Evolutionary conservation across 495 filamentous ascomycete species (phyloP), one percentile per base, ranked within the genome.

Genomic region (Tuber aestivum): DNA sequence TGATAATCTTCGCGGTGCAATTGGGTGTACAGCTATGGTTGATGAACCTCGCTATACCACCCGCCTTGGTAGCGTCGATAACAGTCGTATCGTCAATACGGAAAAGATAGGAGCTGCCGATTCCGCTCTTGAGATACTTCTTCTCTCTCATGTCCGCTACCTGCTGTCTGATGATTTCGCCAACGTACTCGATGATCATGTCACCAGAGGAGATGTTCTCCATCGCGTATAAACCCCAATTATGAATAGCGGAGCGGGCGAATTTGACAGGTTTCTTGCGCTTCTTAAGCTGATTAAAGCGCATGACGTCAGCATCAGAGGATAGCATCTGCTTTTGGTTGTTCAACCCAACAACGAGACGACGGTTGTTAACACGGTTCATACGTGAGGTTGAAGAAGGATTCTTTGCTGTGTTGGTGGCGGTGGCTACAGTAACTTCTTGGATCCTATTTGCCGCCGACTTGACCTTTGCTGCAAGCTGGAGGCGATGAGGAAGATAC

Each of bases 151-250:
- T 90, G 79, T 99, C 95, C 5, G 95, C 94, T 76, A 99, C 94
- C 83, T 94, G 92, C 84, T 98, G 95, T 70, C 95, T 90, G 20
- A 99, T 93, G 82, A 95, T 96, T 84, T 99, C 96, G 73, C 95
- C 95, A 27, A 99, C 95, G 83, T 99, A 99, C 85, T 99, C 95
- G 82, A 99, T 99, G 82, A 99, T 99, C 94, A 99, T 97, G 84
- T 99, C 95, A 83, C 97, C 97, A 79, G 93, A 94, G 41, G 93
- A 87, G 75, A 99, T 99, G 80, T 97, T 95, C 84, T 98, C 95
- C 87, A 97, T 94, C 10, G 95, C 94, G 81, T 98, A 99, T 56
- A 99, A 85, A 41, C 95, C 95, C 95, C 95, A 99, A 82, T 97
- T 97, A 84, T 99, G 95, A 80, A 99, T 99, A 70, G 95, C 96